A percentile compares a stretch with the other conserved stretches of the same genome.
These are phyloP conservation scores for Suhomyces terraborum DNA, from an alignment of 1,139 yeast species.

Conservation along the genomic window DNA sequence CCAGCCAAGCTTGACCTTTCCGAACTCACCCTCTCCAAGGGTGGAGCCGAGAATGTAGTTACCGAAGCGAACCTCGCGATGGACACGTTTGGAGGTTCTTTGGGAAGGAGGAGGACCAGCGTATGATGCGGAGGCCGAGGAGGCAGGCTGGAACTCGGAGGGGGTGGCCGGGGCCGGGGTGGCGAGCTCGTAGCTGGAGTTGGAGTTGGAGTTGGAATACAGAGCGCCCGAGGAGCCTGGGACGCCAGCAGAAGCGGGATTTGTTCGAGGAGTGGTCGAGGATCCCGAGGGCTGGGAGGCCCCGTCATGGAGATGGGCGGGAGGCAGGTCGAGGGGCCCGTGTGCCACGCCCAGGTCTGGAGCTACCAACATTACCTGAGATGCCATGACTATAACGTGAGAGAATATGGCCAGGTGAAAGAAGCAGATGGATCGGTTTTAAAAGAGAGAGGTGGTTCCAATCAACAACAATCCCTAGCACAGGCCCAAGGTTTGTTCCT, in stretches of 20 bases:
- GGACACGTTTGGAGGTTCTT: conserved; percentile 30
- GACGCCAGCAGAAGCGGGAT: background rate
- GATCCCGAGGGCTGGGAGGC: background rate
- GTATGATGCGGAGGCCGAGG: conserved; percentile 4
- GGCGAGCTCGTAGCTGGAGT: conserved; percentile 1
- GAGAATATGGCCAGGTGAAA: conserved; percentile 5
- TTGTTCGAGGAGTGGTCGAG: background rate
- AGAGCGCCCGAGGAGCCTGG: background rate
- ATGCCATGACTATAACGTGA: conserved; percentile 15
- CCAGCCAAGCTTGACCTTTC: conserved; percentile 98
- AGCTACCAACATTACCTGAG: conserved; percentile 16
- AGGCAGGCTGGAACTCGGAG: no score
- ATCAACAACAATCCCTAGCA: conserved; percentile 13
- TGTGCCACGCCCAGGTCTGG: conserved; percentile 11
- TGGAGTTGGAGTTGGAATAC: conserved; percentile 7
- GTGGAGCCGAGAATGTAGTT: conserved; percentile 88
- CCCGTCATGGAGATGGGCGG: background rate
- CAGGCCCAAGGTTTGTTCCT: conserved; percentile 11
- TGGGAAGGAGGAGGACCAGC: conserved; percentile 6
- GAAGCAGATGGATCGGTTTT: conserved; percentile 10
- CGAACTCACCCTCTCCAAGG: conserved; percentile 97
- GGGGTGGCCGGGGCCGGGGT: conserved; percentile 4
- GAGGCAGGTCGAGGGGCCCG: background rate
- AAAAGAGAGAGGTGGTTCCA: conserved; percentile 8
- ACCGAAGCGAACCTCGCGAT: conserved; percentile 74